Percentiles rank a stretch among this genome's conserved stretches.
These are phyloP conservation scores for Chlorella sp. DNA, from an alignment of 139 green algal genomes.

Conservation along the genomic window DNA sequence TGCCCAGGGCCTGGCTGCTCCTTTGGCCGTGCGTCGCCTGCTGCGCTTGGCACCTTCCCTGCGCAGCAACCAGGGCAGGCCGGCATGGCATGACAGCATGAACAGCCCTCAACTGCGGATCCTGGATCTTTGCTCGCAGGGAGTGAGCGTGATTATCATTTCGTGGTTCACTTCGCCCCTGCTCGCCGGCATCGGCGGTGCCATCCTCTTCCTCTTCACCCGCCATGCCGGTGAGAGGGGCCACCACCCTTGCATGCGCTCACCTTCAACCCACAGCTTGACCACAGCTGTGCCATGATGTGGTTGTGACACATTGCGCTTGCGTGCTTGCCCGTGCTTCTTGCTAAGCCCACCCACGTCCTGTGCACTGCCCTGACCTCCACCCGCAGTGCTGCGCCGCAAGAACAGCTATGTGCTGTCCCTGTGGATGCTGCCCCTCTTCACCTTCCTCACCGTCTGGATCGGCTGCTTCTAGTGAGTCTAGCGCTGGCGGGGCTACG, in stretches of 20 bases:
- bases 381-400: slow-evolving; percentile 18
- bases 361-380: too few relatives aligned
- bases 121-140: neutral
- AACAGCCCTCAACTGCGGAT: too few relatives aligned
- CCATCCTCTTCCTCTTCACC: slow-evolving; percentile 42
- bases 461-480: slow-evolving; percentile 29
- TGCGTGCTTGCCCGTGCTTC: neutral
- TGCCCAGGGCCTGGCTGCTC: too few relatives aligned
- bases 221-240: neutral
- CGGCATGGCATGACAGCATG: too few relatives aligned
- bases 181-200: slow-evolving; percentile 30
- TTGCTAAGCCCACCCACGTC: neutral
- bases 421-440: slow-evolving; percentile 37
- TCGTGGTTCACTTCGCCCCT: slow-evolving; percentile 65
- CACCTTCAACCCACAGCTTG: neutral
- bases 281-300: neutral
- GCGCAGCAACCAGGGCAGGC: too few relatives aligned
- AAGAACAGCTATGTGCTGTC: slow-evolving; percentile 30
- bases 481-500: too few relatives aligned
- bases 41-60: too few relatives aligned
- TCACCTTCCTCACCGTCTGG: slow-evolving; percentile 53
- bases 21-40: too few relatives aligned
- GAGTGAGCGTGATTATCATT: slow-evolving; percentile 49
- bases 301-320: too few relatives aligned
- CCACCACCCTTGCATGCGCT: too few relatives aligned